Conservation (phyloP, 768 basidiomycete genomes). For the Termitomyces sp. region DNA sequence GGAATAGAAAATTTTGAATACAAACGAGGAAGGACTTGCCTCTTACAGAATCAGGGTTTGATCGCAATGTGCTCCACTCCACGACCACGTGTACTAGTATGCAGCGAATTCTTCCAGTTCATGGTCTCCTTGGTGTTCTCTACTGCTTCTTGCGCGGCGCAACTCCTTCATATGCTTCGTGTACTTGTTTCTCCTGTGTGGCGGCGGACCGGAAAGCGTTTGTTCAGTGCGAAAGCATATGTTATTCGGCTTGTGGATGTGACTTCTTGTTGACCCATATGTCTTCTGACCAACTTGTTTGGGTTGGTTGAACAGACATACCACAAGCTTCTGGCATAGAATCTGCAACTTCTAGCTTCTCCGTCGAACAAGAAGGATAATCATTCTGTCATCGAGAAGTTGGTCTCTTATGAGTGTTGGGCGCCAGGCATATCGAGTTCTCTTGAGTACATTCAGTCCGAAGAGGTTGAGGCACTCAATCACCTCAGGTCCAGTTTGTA, state of each 20-base stretch:
- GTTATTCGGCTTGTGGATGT: neutral
- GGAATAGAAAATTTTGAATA: neutral
- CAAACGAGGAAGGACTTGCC: constrained; percentile 3
- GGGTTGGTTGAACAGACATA: neutral
- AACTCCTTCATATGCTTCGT: neutral
- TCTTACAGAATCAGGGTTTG: neutral
- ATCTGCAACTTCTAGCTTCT: neutral
- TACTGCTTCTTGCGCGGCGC: neutral
- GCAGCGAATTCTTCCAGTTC: too few species aligned
- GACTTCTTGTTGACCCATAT: neutral
- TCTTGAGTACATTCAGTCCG: neutral
- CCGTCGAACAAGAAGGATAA: neutral
- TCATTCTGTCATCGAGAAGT: neutral
- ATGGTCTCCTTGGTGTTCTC: neutral
- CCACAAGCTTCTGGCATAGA: neutral
- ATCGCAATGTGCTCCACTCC: constrained; percentile 6
- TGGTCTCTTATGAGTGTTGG: neutral
- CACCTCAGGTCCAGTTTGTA: neutral
- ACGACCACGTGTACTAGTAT: neutral
- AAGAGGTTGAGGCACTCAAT: neutral
- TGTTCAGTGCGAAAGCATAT: neutral
- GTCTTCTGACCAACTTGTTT: neutral
- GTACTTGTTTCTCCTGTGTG: neutral
- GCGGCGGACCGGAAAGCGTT: neutral
- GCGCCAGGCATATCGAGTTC: neutral